phyloP scores from a whole-genome alignment of 371 early-diverging fungal species.

The Coemansia sp. region DNA sequence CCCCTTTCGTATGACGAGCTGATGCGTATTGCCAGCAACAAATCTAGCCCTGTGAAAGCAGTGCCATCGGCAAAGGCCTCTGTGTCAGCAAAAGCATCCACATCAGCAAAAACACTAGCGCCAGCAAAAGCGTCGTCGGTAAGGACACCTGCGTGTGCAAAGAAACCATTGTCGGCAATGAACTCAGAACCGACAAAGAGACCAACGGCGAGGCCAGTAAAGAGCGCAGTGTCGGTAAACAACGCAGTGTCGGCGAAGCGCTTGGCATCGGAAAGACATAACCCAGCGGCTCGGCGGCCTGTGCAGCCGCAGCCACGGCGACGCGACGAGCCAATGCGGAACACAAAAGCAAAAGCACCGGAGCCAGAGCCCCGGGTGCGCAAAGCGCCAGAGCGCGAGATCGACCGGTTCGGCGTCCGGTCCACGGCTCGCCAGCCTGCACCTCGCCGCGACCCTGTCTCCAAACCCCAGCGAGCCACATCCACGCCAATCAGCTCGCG shows the following conservation, averaged over 20 bases:
- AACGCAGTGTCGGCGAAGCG: not conserved
- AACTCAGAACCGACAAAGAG: not conserved
- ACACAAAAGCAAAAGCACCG: not conserved
- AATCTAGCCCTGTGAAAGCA: not conserved
- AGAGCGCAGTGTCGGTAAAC: not conserved
- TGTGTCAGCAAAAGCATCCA: not conserved
- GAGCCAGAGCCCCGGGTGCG: not conserved
- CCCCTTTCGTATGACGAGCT: slow-evolving; percentile 47
- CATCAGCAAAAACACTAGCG: not conserved
- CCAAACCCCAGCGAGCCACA: not conserved
- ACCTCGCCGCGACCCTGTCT: not conserved
- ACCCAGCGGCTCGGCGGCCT: not conserved
- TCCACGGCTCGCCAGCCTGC: not conserved
- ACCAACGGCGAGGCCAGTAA: not conserved
- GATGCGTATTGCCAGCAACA: slow-evolving; percentile 44
- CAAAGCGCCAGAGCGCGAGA: slow-evolving; percentile 39
- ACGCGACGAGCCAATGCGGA: not conserved
- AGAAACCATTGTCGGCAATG: not conserved
- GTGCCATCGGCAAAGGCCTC: not conserved
- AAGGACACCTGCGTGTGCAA: not conserved
- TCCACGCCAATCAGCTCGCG: not conserved
- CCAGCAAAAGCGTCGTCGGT: not conserved
- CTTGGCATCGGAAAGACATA: not conserved
- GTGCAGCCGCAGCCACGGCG: not conserved
- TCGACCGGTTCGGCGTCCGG: slow-evolving; percentile 48